These are phyloP conservation scores for Mycena galericulata DNA, from an alignment of 768 basidiomycete genomes.

Conservation along the genomic window DNA sequence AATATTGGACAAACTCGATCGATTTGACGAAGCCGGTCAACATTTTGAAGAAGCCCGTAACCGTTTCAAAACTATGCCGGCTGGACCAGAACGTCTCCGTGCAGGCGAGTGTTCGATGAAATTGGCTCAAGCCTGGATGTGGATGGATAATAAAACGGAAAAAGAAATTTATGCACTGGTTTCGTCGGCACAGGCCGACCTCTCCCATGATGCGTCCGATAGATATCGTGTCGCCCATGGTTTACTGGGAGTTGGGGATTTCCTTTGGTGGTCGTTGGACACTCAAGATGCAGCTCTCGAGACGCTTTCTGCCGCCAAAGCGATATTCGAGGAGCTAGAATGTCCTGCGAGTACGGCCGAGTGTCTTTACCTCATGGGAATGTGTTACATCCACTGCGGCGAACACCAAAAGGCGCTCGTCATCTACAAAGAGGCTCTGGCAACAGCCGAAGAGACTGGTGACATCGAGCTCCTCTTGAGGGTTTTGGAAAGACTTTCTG, in stretches of 20 bases:
- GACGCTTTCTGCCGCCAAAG: constrained; percentile 10
- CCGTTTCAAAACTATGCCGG: too few relatives aligned
- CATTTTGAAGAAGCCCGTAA: too few relatives aligned
- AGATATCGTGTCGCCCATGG: constrained; percentile 5
- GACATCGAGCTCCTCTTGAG: not conserved
- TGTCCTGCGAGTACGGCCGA: constrained; percentile 23
- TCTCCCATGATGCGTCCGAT: too few relatives aligned
- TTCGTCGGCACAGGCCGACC: not conserved
- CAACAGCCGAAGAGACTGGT: not conserved
- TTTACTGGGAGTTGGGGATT: constrained; percentile 7
- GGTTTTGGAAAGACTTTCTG: not conserved
- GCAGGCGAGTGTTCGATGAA: too few relatives aligned
- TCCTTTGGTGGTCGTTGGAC: constrained; percentile 1
- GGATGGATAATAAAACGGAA: not conserved
- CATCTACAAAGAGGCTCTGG: not conserved
- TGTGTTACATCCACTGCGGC: not conserved
- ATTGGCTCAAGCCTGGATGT: not conserved
- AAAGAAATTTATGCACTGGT: not conserved
- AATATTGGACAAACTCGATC: not conserved
- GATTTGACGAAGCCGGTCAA: constrained; percentile 16
- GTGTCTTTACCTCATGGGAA: constrained; percentile 22
- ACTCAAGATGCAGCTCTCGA: constrained; percentile 6
- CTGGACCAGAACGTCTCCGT: too few relatives aligned
- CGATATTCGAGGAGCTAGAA: constrained; percentile 14
- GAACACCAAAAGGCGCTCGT: constrained; percentile 12